Evolutionary conservation across 805 yeast genomes (phyloP).

Genomic region (Wickerhamiella domercqiae): DNA sequence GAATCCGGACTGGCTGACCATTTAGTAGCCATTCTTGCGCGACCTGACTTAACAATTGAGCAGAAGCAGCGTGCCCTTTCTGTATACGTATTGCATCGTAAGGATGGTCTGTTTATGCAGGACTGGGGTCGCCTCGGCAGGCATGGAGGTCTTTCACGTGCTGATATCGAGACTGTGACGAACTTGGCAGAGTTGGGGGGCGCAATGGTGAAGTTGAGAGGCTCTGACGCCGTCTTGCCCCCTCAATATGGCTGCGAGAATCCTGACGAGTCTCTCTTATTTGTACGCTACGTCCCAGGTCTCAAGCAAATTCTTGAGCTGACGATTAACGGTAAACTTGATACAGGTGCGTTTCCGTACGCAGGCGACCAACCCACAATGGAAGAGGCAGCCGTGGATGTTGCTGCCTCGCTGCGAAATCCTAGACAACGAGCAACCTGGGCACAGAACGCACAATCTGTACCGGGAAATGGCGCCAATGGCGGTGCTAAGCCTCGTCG

Average conservation of each 20-base stretch:
- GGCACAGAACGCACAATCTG: constrained; percentile 53
- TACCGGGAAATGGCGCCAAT: constrained; percentile 3
- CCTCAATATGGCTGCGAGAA: constrained; percentile 13
- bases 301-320: constrained; percentile 41
- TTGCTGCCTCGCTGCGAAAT: constrained; percentile 46
- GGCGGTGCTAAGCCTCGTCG: constrained; percentile 30
- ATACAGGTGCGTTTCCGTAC: constrained; percentile 52
- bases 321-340: constrained; percentile 34
- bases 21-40: constrained; percentile 40
- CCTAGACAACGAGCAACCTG: constrained; percentile 62
- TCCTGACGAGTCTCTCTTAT: constrained; percentile 30
- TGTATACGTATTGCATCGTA: constrained; percentile 64
- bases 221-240: constrained; percentile 6
- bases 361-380: constrained; percentile 36
- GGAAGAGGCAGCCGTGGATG: constrained; percentile 23
- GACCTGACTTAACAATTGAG: constrained; percentile 19
- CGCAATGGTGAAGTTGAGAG: constrained; percentile 5
- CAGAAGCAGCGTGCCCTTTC: constrained; percentile 66
- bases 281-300: constrained; percentile 55
- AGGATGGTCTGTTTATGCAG: constrained; percentile 51
- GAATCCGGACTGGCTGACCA: constrained; percentile 26
- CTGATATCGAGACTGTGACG: constrained; percentile 36
- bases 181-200: constrained; percentile 47
- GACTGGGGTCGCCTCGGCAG: constrained; percentile 59
- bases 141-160: constrained; percentile 33